Base-by-base conservation (phyloP, 345 rosid species). In the Cardamine chenopodiifolia region DNA sequence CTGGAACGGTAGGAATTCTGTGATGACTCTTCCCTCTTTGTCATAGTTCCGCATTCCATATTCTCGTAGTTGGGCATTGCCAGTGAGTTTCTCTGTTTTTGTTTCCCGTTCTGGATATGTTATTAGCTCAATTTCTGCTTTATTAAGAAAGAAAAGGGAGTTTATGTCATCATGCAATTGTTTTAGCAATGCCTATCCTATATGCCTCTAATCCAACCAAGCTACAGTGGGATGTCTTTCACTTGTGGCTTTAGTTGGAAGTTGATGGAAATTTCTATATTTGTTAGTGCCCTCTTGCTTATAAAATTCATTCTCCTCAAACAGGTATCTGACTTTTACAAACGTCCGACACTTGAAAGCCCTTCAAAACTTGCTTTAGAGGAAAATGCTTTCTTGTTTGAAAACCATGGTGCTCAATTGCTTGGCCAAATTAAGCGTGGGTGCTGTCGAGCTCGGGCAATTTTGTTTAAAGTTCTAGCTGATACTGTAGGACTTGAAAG, bases 361-460 rank as follows among this genome's bases (percentile, higher is more conserved):
- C 98, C 98, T 72, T 91, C 91, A 68, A 96, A 87, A 86, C 86
- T 86, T 83, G 88, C 82, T 54, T 66, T 81, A 47, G 96, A 88
- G 71, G 97, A 94, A 80, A 81, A 83, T 45, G 80, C 88, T 35
- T 85, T 80, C 61, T 64, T 85, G 81, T 82, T 86, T 82, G 99
- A 96, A 80, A 83, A 79, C 73, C 88, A 81, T 78, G 88, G 85
- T 76, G 88, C 92, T 62, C 99, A 92, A 75, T 62, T 96, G 83
- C 86, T 96, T 76, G 99, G 99, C 73, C 97, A 92, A 80, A 90
- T 96, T 80, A 92, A 76, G 85, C 91, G 92, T 47, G 96, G 98
- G 15, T 89, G 94, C 40, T 92, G 98, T 75, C 88, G 93, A 70
- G 88, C 95, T 71, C 88, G 98, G 71, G 97, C 99, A 53, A 90